Base-by-base conservation (phyloP, 2,329 filamentous ascomycete genomes). In the Clonostachys rhizophaga region DNA sequence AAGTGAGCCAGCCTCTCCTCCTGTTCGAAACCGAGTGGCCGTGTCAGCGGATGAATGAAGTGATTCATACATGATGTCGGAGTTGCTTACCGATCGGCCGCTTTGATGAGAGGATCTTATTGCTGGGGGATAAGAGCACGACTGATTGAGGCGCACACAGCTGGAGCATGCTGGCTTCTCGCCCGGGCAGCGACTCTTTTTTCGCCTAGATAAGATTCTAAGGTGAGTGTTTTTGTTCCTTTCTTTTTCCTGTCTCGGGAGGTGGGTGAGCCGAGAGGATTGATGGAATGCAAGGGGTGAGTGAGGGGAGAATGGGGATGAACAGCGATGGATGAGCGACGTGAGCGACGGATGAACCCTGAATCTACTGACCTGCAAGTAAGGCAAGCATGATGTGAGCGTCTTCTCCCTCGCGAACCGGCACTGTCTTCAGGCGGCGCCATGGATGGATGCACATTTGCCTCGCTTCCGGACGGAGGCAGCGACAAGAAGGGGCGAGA, bases 101-200 rank as follows among this genome's bases (percentile, higher is more conserved):
- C 61, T 64, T 35, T 66, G 65, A 8, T 30, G 24, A 6, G 66
- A 56, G 11, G 66, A 63, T 44, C 64, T 66, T 47, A 60, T 54
- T 13, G 62, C 60, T 5, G 62, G 57, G 14, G 71, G 61, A 55
- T 76, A 76, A 11, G 70, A 66, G 54, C 74, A 76, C 39, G 66
- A 54, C 56, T 77, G 74, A 44, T 68, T 69, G 9, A 77, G 62
- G 14, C 74, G 69, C 11, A 69, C 61, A 54, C 74, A 77, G 53
- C 71, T 75, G 10, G 74, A 77, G 49, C 74, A 77, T 2, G 69
- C 64, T 6, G 74, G 74, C 53, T 70, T 74, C 56, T 77, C 74
- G 7, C 72, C 74, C 0, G 74, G 74, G 54, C 74, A 77, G 34
- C 74, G 68, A 3, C 69, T 75, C 55, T 77, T 77, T 54, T 77